These are phyloP conservation scores for Astragalus glycyphyllos DNA, from an alignment of 306 rosid species.

Conservation along the genomic window DNA sequence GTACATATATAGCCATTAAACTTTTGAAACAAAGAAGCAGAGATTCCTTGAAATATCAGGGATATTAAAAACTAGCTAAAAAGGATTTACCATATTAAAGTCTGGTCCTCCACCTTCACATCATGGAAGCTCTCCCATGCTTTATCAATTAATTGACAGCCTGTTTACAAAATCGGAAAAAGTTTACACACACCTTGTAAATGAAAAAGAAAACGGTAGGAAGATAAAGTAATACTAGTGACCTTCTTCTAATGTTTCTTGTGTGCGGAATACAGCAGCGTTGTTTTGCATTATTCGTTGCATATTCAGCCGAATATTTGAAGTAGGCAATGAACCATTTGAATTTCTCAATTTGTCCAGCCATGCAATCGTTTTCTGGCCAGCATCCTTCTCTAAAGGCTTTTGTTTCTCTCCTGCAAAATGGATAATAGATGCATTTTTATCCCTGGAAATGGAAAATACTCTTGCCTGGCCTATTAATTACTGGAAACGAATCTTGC, in stretches of 20 bases:
- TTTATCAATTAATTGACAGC: conserved; percentile 75
- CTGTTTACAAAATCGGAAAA: conserved; percentile 50
- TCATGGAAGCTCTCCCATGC: conserved; percentile 76
- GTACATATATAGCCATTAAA: conserved; percentile 36
- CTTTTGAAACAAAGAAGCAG: conserved; percentile 18
- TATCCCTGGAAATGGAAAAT: background rate
- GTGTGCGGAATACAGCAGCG: conserved; percentile 99
- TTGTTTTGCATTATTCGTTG: conserved; percentile 94
- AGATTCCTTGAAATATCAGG: background rate
- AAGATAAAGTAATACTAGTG: background rate
- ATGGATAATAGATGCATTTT: conserved; percentile 35
- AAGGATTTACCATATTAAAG: conserved; percentile 69
- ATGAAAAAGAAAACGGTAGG: conserved; percentile 11
- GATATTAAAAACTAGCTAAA: background rate
- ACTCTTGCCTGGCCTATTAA: conserved; percentile 69
- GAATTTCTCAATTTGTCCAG: conserved; percentile 89
- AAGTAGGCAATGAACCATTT: conserved; percentile 83
- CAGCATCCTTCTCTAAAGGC: conserved; percentile 89
- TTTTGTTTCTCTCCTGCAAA: conserved; percentile 78
- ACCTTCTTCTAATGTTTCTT: conserved; percentile 94
- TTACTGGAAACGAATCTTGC: conserved; percentile 47
- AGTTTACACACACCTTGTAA: background rate
- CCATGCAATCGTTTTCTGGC: conserved; percentile 95
- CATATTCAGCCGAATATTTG: conserved; percentile 88
- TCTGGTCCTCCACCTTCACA: conserved; percentile 73